These are phyloP conservation scores for Mycosphaerelloides madeirae DNA, from an alignment of 2,329 filamentous ascomycete genomes.

Conservation along the genomic window DNA sequence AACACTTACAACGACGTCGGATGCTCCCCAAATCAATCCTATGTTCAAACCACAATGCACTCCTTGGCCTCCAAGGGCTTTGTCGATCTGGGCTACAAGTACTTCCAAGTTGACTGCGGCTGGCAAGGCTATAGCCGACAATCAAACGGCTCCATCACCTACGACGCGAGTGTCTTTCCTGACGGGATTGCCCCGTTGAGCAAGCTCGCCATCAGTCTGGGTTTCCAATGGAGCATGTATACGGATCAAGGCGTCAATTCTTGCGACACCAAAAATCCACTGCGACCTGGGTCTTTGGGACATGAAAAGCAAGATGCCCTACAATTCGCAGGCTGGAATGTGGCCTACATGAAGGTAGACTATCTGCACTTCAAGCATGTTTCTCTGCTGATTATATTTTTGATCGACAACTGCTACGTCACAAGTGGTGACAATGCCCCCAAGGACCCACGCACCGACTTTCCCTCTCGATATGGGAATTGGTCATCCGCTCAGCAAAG, in stretches of 20 bases:
- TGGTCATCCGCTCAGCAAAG: constrained; percentile 25
- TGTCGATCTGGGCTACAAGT: constrained; percentile 45
- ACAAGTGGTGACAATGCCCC: constrained; percentile 23
- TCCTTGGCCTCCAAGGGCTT: constrained; percentile 17
- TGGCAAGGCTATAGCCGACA: constrained; percentile 45
- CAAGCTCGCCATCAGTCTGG: constrained; percentile 47
- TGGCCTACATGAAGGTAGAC: constrained; percentile 22
- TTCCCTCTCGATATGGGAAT: constrained; percentile 22
- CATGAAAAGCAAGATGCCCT: constrained; percentile 26
- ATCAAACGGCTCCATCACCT: constrained; percentile 45
- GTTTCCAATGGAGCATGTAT: constrained; percentile 53
- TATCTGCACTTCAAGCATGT: no score
- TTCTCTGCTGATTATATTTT: no score
- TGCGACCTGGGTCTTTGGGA: constrained; percentile 18
- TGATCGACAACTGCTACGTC: constrained; percentile 33
- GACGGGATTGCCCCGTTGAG: constrained; percentile 48
- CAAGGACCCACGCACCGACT: constrained; percentile 28
- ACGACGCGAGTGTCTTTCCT: constrained; percentile 49
- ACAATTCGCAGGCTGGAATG: constrained; percentile 27
- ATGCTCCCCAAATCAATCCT: constrained; percentile 22
- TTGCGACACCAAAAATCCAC: constrained; percentile 22
- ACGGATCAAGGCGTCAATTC: constrained; percentile 34
- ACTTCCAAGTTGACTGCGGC: constrained; percentile 56
- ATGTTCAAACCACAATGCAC: constrained; percentile 17
- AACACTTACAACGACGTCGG: constrained; percentile 26